Evolutionary conservation across 2,329 filamentous ascomycete species (phyloP), one percentile per base, ranked within the genome.

Genomic region (Ceratocystis papillata): DNA sequence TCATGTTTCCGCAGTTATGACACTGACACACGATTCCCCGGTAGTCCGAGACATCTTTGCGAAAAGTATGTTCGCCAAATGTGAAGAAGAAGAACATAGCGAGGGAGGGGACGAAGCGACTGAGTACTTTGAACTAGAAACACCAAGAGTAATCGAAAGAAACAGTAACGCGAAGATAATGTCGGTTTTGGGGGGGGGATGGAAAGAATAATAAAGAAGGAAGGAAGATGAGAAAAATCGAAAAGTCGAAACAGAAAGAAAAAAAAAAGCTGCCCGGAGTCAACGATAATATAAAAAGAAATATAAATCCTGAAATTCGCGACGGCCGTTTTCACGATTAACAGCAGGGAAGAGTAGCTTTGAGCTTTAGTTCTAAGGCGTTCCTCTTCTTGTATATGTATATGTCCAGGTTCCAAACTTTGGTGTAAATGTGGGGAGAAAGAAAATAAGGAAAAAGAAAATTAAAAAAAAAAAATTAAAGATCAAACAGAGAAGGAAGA

Each of bases 1-100:
- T 78, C 75, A 81, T 83, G 77, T 87, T 87, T 64, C 84, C 83
- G 74, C 84, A 87, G 74, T 87, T 85, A 74, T 84, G 81, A 71
- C 84, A 87, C 71, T 84, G 83, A 72, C 81, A 86, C 64, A 81
- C 74, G 68, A 86, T 73, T 70, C 81, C 80, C 71, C 87, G 81
- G 72, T 86, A 87, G 70, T 84, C 84, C 65, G 81, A 74, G 57
- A 85, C 78, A 66, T 83, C 77, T 72, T 80, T 82, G 69, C 81
- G 80, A 73, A 85, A 84, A 46, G 81, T 84, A 71, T 84, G 79
- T 73, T 85, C 81, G 70, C 83, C 83, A 71, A 81, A 85, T 69
- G 82, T 79, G 71, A 85, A 84, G 74, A 85, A 80, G 72, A 85
- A 78, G 76, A 83, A 85, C 83, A 85, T 85, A 68, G 65, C 70